Percentiles rank a stretch among this genome's conserved stretches.
phyloP scores from a whole-genome alignment of 2,329 filamentous ascomycete species.

The Erysiphe pulchra region DNA sequence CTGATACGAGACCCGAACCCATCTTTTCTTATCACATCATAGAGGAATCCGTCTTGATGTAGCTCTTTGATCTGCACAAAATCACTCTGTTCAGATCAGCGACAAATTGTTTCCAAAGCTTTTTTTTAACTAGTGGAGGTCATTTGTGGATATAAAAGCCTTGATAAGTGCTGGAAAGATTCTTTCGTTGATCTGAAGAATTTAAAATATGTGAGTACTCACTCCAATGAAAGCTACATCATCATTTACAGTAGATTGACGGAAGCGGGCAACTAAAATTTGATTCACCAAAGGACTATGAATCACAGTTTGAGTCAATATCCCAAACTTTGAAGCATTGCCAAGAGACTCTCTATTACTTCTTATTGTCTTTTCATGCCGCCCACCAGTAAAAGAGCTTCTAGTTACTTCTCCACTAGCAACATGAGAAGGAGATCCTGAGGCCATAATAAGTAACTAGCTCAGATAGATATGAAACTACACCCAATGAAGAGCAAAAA shows the following conservation, averaged over 20 bases:
- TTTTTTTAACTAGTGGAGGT: not conserved
- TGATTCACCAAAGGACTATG: conserved; percentile 50
- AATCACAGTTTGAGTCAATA: conserved; percentile 57
- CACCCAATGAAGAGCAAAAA: no score
- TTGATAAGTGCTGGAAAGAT: not conserved
- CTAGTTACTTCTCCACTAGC: not conserved
- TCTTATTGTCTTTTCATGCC: not conserved
- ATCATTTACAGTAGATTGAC: conserved; percentile 35
- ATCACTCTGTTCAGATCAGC: conserved; percentile 29
- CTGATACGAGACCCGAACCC: conserved; percentile 61
- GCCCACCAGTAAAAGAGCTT: not conserved
- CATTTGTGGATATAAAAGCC: not conserved
- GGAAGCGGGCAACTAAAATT: conserved; percentile 57
- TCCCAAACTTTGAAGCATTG: conserved; percentile 30
- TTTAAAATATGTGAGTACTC: conserved; percentile 14
- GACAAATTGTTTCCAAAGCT: not conserved
- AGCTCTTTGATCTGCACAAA: conserved; percentile 64
- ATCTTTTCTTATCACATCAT: conserved; percentile 48
- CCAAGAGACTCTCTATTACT: conserved; percentile 3
- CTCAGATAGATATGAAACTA: no score
- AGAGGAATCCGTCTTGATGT: conserved; percentile 38
- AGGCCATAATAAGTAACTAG: not conserved
- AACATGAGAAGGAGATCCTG: not conserved
- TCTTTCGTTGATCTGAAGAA: not conserved
- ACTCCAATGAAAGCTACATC: conserved; percentile 73